Evolutionary conservation across 495 filamentous ascomycete species (phyloP), one percentile per base, ranked within the genome.

Genomic region (Pyrenopolyporus hunteri): DNA sequence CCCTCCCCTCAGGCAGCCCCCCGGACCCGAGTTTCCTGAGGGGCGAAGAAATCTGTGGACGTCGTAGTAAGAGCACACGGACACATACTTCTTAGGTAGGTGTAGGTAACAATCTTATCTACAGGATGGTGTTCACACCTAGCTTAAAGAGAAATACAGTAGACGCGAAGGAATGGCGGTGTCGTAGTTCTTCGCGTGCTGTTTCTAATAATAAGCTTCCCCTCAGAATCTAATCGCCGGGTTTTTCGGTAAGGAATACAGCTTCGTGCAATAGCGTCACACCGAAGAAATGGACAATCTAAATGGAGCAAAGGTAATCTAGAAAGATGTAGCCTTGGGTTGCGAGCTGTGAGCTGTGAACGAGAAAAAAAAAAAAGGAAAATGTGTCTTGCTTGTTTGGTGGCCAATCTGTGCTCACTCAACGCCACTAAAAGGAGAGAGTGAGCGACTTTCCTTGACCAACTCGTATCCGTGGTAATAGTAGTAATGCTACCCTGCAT

Each of bases 401-500:
- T 2, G 13, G 44, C 19, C n/a, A n/a, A n/a, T 17, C 25, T 29
- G 51, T 20, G 43, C 50, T 44, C 28, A 49, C 23, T 23, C 33
- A 39, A 29, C 35, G 29, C 13, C 57, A 40, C 32, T 20, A 20
- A 51, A 26, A 23, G 8, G 23, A 47, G 9, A 14, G n/a, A 31
- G 17, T 35, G 51, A 55, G 29, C 19, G 37, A 35, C 33, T 44
- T 11, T 29, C 22, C 57, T 46, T 32, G 39, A 31, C 42, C 48
- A 50, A 36, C 44, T 64, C 61, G 61, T 64, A 64, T 64, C 55
- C 50, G 54, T n/a, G 14, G 60, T 53, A 48, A 43, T 43, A 58
- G 61, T 59, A 36, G 55, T 22, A 53, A 43, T 48, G 54, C 48
- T 54, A 62, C 49, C 33, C 43, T 62, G 49, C 36, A 62, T 11